Evolutionary conservation across 371 early-diverging fungal genomes (phyloP).

Genomic region (Encephalitozoon intestinalis): DNA sequence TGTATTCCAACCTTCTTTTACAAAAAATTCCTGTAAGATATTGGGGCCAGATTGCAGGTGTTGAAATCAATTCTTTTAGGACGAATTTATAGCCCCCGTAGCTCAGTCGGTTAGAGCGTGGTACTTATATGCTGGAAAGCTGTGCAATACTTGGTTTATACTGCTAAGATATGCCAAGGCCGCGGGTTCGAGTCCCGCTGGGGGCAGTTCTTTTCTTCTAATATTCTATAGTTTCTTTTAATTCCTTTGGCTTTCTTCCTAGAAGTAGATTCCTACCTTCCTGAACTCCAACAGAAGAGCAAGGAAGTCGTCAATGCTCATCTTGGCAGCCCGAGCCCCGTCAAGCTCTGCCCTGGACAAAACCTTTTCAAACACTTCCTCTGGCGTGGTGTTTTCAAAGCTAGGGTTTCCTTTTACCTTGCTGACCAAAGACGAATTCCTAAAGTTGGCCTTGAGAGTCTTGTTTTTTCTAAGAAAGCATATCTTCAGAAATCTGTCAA

Average conservation of each 20-base stretch:
- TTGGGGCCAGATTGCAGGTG: neutral
- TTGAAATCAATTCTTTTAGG: neutral
- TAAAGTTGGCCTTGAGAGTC: constrained; percentile 79
- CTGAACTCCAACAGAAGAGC: constrained; percentile 57
- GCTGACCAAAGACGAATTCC: constrained; percentile 63
- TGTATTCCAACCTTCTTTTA: too few species aligned
- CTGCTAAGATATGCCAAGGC: constrained; percentile 46
- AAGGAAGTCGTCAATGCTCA: constrained; percentile 79
- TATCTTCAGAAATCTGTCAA: constrained; percentile 88
- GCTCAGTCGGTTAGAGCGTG: constrained; percentile 50
- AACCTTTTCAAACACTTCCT: constrained; percentile 28
- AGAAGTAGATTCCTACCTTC: constrained; percentile 53
- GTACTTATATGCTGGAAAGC: constrained; percentile 44
- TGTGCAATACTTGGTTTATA: constrained; percentile 11
- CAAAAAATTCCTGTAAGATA: too few species aligned
- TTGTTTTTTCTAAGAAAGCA: constrained; percentile 91
- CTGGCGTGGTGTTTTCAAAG: constrained; percentile 41
- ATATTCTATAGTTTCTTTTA: neutral
- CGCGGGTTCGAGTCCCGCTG: constrained; percentile 46
- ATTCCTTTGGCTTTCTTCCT: neutral
- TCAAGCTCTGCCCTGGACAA: constrained; percentile 57
- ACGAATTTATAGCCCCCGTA: constrained; percentile 22
- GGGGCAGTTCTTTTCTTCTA: constrained; percentile 27
- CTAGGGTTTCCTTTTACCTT: constrained; percentile 66
- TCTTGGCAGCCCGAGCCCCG: constrained; percentile 74